Base-by-base conservation (phyloP, 805 yeast genomes). In the Candida tallmaniae region DNA sequence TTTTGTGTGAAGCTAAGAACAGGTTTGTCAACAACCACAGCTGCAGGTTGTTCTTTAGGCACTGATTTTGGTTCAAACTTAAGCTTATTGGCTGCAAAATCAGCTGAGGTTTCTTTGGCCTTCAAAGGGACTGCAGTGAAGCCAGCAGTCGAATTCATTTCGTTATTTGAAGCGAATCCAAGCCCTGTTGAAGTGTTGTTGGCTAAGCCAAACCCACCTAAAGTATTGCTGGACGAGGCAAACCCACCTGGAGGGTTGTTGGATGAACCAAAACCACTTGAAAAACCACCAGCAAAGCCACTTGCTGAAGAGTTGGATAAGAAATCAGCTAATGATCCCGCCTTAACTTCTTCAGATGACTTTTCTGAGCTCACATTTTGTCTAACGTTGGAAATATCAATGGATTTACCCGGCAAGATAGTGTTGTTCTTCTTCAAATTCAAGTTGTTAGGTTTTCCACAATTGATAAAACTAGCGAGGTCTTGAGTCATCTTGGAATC, bases 361-460 rank as follows among this genome's bases (percentile, higher is more conserved):
- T 13, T 5, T n/a, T n/a, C n/a, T n/a, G n/a, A n/a, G 15, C 7
- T 5, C 13, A 23, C 5, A 9, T 13, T 12, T 11, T 11, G 3
- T 22, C 21, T 10, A 10, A 22, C 6, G 13, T 22, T 33, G 5
- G 32, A 10, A 5, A 28, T 13, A 18, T 34, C 32, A 29, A 29
- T n/a, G 3, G 31, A n/a, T 13, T 35, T 30, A 3, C 22, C 13
- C n/a, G 19, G 27, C 6, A 29, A 6, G 13, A 29, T 19, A 3
- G 15, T 21, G 18, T 18, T 10, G 10, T 19, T 24, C 8, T 35
- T 21, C 24, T 33, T 48, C 18, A 58, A 31, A 7, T 48, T 46
- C 32, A 65, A 52, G 23, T 54, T 39, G 36, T 63, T 64, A 3
- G 62, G 45, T 23, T 40, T 40, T 1, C 72, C 73, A 20, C 51